Base-by-base conservation (phyloP, 169 alveolate genomes). In the Ichthyophthirius multifiliis region DNA sequence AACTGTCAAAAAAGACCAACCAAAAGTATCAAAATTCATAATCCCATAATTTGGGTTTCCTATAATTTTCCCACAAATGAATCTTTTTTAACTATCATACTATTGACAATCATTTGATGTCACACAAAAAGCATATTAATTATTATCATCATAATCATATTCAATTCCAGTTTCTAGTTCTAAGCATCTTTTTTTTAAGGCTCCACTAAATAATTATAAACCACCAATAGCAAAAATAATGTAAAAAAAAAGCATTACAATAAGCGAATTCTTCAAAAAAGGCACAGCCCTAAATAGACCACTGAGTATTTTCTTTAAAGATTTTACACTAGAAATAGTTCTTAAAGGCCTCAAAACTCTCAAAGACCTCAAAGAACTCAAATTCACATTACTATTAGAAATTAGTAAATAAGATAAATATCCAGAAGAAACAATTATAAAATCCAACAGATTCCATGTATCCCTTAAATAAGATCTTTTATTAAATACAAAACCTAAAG, bases 181-280 rank as follows among this genome's bases (percentile, higher is more conserved):
- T 74, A 89, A 74, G 55, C 96, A 92, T 43, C 93, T 76, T 20
- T 80, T 63, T 79, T 64, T 82, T 37, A 89, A 79, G 7, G 44
- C 32, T 16, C 96, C 96, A 30, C 78, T 73, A 83, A 90, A 89
- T 74, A 92, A 73, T 79, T 92, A 89, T 34, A 86, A 65, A 9
- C 94, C 94, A 34, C 90, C 96, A 1, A 92, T 92, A 31, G 93
- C 90, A 83, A 92, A 92, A 31, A 89, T 71, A 18, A 85, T 55
- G 45, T 83, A 87, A 47, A 89, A 86, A 44, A 87, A 84, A 34
- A 89, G 48, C n/a, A 92, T 78, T 13, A 89, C 83, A 32, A 86
- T 77, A 4, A 87, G 77, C 5, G 92, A 71, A 74, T 83, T 89
- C 37, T 85, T 83, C 39, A 88, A 74, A 48, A 86, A 87, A 0